These are phyloP conservation scores for Pichia thaimueangensis DNA, from an alignment of 805 yeast genomes.

Conservation along the genomic window DNA sequence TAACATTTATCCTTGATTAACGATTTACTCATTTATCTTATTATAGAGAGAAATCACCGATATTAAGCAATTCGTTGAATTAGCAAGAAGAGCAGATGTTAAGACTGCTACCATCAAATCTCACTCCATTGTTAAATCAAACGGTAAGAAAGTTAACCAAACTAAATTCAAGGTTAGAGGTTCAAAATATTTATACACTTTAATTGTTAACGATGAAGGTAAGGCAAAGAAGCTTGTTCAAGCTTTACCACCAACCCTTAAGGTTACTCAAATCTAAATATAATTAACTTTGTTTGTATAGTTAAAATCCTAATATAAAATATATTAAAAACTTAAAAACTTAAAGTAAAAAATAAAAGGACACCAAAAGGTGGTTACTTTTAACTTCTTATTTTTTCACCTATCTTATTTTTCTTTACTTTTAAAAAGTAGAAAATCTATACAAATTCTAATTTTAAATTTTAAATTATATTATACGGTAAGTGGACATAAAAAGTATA, in stretches of 20 bases:
- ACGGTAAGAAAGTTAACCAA: slow-evolving; percentile 82
- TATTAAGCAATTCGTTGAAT: slow-evolving; percentile 95
- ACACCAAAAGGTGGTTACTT: too few relatives aligned
- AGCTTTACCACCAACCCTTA: slow-evolving; percentile 92
- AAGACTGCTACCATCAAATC: slow-evolving; percentile 89
- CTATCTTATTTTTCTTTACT: too few relatives aligned
- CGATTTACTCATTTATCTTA: too few relatives aligned
- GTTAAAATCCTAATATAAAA: slow-evolving; percentile 8
- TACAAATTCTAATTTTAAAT: too few relatives aligned
- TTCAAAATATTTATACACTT: slow-evolving; percentile 87
- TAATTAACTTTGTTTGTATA: slow-evolving; percentile 11
- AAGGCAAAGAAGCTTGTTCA: slow-evolving; percentile 97
- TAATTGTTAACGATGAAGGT: slow-evolving; percentile 89
- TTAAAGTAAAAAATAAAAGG: background rate
- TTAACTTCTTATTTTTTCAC: too few relatives aligned
- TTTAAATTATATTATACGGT: too few relatives aligned
- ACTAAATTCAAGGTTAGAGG: slow-evolving; percentile 99
- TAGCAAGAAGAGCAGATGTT: slow-evolving; percentile 94
- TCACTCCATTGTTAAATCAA: slow-evolving; percentile 74
- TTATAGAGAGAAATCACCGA: slow-evolving; percentile 71
- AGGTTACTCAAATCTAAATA: slow-evolving; percentile 43
- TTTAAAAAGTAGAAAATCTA: too few relatives aligned
- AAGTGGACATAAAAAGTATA: too few relatives aligned
- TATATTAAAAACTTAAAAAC: slow-evolving; percentile 3
- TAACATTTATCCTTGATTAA: too few relatives aligned